Evolutionary conservation across 2,329 filamentous ascomycete species (phyloP), one percentile per base, ranked within the genome.

Genomic region (Trichoderma simmonsii): DNA sequence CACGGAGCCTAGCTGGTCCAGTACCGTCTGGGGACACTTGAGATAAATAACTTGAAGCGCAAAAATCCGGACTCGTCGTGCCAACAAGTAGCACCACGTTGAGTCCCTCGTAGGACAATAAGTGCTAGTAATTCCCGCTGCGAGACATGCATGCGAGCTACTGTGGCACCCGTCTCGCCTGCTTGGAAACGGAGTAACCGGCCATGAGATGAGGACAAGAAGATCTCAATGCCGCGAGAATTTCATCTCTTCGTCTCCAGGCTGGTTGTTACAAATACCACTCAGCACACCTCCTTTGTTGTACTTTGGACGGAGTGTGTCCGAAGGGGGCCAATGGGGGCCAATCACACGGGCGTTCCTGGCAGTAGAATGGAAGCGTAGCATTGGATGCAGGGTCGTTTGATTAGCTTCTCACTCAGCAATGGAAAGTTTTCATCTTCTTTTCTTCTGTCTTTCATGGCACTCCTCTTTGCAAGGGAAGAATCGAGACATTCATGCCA

Each of bases 71-170:
- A 26, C n/a, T 62, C 34, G 32, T 15, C 3, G 32, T 30, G 54
- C 54, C 54, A 7, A 21, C 54, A 3, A 21, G 43, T 51, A 51
- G 43, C 43, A 51, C 43, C n/a, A 9, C n/a, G 43, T 51, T 24
- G 9, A 54, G 21, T 24, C n/a, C 21, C 14, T 65, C 43, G 30
- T 34, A 54, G 14, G 34, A 39, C 54, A 43, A 39, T 34, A 43
- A 34, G 36, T 21, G 11, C 18, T 34, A 24, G 65, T 32, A 48
- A 34, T 48, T n/a, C 56, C 66, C 66, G 56, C 66, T 69, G 56
- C n/a, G 66, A 69, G 66, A 69, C 66, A 61, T 69, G 66, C 66
- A 69, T 61, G 28, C 56, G 36, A 69, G 66, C 26, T 48, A 60
- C 39, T 48, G 66, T 61, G 24, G 56, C 36, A 34, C 36, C 39